phyloP scores from a whole-genome alignment of 805 yeast genomes.

The Saturnispora galanensis region DNA sequence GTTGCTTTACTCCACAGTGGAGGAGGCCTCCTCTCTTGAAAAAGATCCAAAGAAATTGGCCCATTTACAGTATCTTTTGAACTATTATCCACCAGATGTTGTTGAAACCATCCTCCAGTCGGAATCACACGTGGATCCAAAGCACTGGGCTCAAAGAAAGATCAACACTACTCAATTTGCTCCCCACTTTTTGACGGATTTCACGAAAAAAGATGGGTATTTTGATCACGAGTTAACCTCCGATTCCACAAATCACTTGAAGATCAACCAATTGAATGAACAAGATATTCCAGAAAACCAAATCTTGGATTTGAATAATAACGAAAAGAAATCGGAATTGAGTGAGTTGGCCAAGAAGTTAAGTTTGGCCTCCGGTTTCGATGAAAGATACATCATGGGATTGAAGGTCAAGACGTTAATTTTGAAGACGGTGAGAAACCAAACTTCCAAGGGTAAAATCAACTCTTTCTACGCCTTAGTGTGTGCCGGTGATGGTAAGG shows the following conservation, averaged over 20 bases:
- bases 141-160: slow-evolving; percentile 40
- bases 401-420: slow-evolving; percentile 58
- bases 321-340: slow-evolving; percentile 19
- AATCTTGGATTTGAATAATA: slow-evolving; percentile 16
- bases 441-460: slow-evolving; percentile 87
- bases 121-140: slow-evolving; percentile 63
- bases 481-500: slow-evolving; percentile 86
- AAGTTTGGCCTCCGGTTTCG: slow-evolving; percentile 56
- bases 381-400: slow-evolving; percentile 47
- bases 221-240: slow-evolving; percentile 48
- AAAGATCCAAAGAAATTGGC: slow-evolving; percentile 20
- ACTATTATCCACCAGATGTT: slow-evolving; percentile 75
- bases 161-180: slow-evolving; percentile 45
- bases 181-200: slow-evolving; percentile 65
- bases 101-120: slow-evolving; percentile 76
- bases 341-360: slow-evolving; percentile 42
- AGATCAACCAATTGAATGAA: slow-evolving; percentile 20
- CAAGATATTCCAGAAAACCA: slow-evolving; percentile 19
- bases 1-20: background rate
- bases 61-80: slow-evolving; percentile 49
- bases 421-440: slow-evolving; percentile 76
- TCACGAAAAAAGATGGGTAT: slow-evolving; percentile 56
- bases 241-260: slow-evolving; percentile 16
- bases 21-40: slow-evolving; percentile 4
- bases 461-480: slow-evolving; percentile 74